Base-by-base conservation (phyloP, 2,329 filamentous ascomycete species). In the Colletotrichum sansevieriae region DNA sequence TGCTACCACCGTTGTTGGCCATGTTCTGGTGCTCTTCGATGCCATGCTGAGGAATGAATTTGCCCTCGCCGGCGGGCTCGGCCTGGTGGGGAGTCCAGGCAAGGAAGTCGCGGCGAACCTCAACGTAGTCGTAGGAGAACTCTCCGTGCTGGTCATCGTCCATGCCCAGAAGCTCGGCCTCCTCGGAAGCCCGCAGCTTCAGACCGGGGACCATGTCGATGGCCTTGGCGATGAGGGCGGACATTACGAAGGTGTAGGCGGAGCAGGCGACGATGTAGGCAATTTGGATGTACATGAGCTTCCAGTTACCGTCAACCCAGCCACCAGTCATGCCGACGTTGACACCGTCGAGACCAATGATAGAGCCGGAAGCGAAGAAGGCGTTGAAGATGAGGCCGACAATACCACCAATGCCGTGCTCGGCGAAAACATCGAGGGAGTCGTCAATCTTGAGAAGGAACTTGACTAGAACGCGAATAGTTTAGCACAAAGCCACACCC, bases 121-220 rank as follows among this genome's bases (percentile, higher is more conserved):
- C 93, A 72, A 96, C 93, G 79, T 95, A 96, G 79, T 96, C 93
- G 84, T 95, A 95, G 12, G 92, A 93, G 77, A 95, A 96, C 81
- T 96, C 93, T 80, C 93, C 93, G 74, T 95, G 92, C 82, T 96
- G 93, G 81, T 95, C 92, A 77, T 95, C 93, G 76, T 96, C 93
- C 92, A 95, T 95, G 73, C 93, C 93, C 65, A 95, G 88, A 12
- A 95, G 88, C 80, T 96, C 93, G 25, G 93, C 93, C 80, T 95
- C 91, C 76, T 94, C 92, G 29, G 88, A 91, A 9, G 92, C 92
- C 66, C 93, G 92, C 52, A 96, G 91, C 78, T 94, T 88, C 20
- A 96, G 87, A 54, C 92, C 92, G 29, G 93, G 93, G 22, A 94
- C 85, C 71, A 90, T 78, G 82, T 96, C 91, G 81, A 96, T 92